Evolutionary conservation across 1,284 basidiomycete genomes (phyloP), one percentile per base, ranked within the genome.

Genomic region (Leccinum ponderosum): DNA sequence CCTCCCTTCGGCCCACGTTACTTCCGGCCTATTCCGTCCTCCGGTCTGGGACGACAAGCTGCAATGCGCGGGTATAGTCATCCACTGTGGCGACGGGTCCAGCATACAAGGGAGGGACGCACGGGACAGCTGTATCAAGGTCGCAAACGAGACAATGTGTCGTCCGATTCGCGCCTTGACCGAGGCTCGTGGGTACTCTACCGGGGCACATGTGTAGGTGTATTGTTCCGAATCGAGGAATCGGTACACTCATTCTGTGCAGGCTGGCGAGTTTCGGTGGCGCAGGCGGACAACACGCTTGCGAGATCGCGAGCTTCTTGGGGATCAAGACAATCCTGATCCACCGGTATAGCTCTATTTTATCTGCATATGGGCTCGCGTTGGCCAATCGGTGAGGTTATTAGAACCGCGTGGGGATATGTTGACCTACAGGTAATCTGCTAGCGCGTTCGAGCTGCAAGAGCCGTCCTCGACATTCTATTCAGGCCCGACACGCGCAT

Each of bases 91-190:
- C 29, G 29, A 31, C 29, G 29, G 29, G 29, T 31, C 29, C 29
- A 31, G 29, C 29, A 31, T 31, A 31, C 29, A 31, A 31, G 29
- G 29, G 29, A 31, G 29, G 29, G 56, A 70, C 20, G 50, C 25
- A 48, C 1, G 15, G 12, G 4, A 53, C 11, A 91, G 90, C 2
- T 96, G 95, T 73, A 91, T 96, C 78, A 93, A 93, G 69, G 91
- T 95, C 17, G 93, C 93, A 11, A 95, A 95, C 65, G 93, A 95
- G 77, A 93, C 92, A 0, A 97, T 97, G 95, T 91, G 90, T 66
- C 81, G 95, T 51, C 96, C 95, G 1, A 97, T 98, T 62, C 87
- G 95, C 6, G 89, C 95, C 1, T 75, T 98, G 62, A 98, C 95
- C 0, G 96, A 97, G 76, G 94, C 93, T 1, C 80, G 93, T 53